A percentile compares a stretch with the other conserved stretches of the same genome.
These are phyloP conservation scores for Daedaleopsis sinensis DNA, from an alignment of 768 basidiomycete genomes.

Conservation along the genomic window DNA sequence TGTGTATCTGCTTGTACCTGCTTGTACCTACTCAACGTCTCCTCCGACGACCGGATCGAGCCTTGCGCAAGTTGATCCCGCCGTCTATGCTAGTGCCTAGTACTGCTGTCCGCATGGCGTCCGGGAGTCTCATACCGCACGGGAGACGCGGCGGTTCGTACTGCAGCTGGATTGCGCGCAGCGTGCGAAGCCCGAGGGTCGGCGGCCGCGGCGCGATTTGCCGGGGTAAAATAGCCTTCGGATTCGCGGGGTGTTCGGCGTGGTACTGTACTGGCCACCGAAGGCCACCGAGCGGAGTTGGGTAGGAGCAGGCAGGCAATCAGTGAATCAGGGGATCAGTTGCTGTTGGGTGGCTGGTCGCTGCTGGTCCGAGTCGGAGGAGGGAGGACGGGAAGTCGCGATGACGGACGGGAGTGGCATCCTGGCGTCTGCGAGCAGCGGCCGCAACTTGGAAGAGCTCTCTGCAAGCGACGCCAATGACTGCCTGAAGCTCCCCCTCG, in stretches of 20 bases:
- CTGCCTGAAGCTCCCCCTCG: slow-evolving; percentile 1
- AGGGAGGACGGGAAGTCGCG: neutral
- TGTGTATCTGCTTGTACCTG: too few species aligned
- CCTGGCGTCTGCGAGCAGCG: neutral
- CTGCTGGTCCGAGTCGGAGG: neutral
- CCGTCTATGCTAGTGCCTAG: too few species aligned
- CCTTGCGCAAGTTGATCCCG: too few species aligned
- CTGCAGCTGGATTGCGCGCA: neutral
- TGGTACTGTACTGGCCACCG: neutral
- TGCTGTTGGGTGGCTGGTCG: neutral
- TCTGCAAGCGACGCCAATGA: slow-evolving; percentile 12
- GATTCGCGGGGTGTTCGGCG: neutral
- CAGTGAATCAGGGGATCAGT: neutral
- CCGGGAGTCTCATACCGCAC: too few species aligned
- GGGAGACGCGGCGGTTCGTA: too few species aligned
- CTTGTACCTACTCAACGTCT: too few species aligned
- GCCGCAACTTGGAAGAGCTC: neutral
- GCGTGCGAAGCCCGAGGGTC: neutral
- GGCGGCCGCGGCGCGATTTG: neutral
- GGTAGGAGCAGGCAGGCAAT: neutral
- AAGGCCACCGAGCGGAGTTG: too few species aligned
- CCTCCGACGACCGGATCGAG: too few species aligned
- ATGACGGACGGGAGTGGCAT: neutral
- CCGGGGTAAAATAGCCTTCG: neutral
- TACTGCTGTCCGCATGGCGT: too few species aligned